phyloP scores from a whole-genome alignment of 208 protist species.

The Leishmania tropica region DNA sequence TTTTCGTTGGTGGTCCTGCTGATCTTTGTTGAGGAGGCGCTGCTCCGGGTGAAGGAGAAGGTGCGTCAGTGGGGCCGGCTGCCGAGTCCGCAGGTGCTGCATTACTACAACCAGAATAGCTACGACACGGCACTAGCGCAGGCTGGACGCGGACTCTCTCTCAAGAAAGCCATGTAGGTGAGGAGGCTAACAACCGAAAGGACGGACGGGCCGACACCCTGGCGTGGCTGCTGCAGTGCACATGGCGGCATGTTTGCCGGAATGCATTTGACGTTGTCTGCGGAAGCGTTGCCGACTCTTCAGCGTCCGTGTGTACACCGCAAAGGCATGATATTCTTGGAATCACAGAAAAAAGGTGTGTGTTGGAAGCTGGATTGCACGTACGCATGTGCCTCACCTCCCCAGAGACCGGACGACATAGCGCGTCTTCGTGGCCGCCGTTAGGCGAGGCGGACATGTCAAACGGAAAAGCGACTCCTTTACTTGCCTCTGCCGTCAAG shows the following conservation, averaged over 20 bases:
- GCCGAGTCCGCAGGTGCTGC: conserved; percentile 50
- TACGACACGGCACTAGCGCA: conserved; percentile 47
- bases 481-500: not conserved
- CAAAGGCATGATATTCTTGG: not conserved
- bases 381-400: not conserved
- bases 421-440: not conserved
- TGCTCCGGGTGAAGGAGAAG: conserved; percentile 38
- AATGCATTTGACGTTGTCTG: not conserved
- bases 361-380: not conserved
- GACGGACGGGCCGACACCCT: not conserved
- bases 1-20: conserved; percentile 46
- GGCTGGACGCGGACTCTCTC: conserved; percentile 11
- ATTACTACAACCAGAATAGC: conserved; percentile 65
- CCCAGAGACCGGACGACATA: not conserved
- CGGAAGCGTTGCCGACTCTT: not conserved
- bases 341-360: not conserved
- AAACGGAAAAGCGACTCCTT: not conserved
- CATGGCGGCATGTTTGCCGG: not conserved
- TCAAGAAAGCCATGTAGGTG: conserved; percentile 23
- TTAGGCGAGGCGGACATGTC: not conserved
- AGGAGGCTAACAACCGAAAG: not conserved
- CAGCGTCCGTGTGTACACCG: not conserved
- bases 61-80: conserved; percentile 48
- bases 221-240: not conserved
- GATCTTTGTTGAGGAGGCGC: conserved; percentile 47